These are phyloP conservation scores for Geopyxis carbonaria DNA, from an alignment of 495 filamentous ascomycete species.

Conservation along the genomic window DNA sequence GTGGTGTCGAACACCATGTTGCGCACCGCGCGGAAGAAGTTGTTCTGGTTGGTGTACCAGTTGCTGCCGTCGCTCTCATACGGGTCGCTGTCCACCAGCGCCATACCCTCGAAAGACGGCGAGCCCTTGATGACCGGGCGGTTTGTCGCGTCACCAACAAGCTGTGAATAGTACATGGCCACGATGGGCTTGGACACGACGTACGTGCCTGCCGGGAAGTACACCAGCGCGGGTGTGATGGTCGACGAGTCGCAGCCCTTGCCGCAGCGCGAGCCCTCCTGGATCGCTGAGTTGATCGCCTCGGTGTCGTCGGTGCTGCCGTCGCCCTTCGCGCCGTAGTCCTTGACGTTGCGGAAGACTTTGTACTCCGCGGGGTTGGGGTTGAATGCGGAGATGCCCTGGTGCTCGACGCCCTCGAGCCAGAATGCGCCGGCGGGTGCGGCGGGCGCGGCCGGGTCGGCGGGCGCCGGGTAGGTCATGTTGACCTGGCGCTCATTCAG, in stretches of 20 bases:
- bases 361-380: slow-evolving; percentile 38
- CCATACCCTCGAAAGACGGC: slow-evolving; percentile 61
- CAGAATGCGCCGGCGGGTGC: no score
- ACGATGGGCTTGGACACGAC: slow-evolving; percentile 49
- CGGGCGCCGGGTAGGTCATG: no score
- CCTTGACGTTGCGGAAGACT: slow-evolving; percentile 75
- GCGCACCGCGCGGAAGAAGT: slow-evolving; percentile 92
- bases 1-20: slow-evolving; percentile 86
- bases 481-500: no score
- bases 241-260: slow-evolving; percentile 62
- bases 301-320: slow-evolving; percentile 68
- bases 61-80: slow-evolving; percentile 46
- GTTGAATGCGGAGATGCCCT: slow-evolving; percentile 51
- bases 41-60: slow-evolving; percentile 91
- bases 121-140: slow-evolving; percentile 64
- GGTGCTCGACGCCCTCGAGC: slow-evolving; percentile 53
- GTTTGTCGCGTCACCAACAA: slow-evolving; percentile 53
- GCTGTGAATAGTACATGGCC: slow-evolving; percentile 64
- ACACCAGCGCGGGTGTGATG: slow-evolving; percentile 53
- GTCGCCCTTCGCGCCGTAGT: slow-evolving; percentile 63
- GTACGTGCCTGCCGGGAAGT: slow-evolving; percentile 69
- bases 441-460: no score
- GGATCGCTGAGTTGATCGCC: slow-evolving; percentile 77
- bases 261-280: slow-evolving; percentile 59
- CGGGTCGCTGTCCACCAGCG: slow-evolving; percentile 76